Percentiles rank a stretch among this genome's conserved stretches.
phyloP scores from a whole-genome alignment of 148 eudicot species.

The Fagopyrum homotropicum region DNA sequence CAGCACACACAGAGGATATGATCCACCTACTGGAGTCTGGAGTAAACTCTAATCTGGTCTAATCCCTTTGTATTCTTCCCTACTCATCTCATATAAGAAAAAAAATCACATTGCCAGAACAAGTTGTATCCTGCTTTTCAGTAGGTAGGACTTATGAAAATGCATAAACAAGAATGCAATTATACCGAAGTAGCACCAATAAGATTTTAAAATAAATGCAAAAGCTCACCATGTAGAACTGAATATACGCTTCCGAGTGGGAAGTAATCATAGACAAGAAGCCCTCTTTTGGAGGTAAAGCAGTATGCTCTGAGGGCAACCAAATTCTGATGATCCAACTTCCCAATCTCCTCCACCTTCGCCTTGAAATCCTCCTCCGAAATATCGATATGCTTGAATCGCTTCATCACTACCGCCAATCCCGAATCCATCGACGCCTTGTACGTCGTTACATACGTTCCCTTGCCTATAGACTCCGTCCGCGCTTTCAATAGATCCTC shows the following conservation, averaged over 20 bases:
- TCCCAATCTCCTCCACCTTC: constrained; percentile 67
- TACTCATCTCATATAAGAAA: no score
- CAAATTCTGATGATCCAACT: constrained; percentile 74
- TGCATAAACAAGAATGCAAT: no score
- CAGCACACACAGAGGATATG: no score
- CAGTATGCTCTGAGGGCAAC: constrained; percentile 83
- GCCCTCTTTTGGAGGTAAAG: constrained; percentile 68
- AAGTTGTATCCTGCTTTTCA: no score
- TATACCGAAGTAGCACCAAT: no score
- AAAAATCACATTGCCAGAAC: no score
- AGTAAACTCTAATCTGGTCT: no score
- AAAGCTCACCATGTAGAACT: constrained; percentile 61
- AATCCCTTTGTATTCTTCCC: no score
- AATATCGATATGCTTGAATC: constrained; percentile 68
- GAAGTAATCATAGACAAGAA: constrained; percentile 83
- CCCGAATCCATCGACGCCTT: constrained; percentile 81
- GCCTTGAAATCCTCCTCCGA: constrained; percentile 60
- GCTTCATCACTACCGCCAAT: constrained; percentile 66
- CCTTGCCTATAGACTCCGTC: constrained; percentile 88
- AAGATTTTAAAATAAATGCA: background rate
- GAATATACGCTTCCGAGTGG: constrained; percentile 89
- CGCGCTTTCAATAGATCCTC: constrained; percentile 83
- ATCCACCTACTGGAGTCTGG: no score
- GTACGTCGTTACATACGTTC: constrained; percentile 82
- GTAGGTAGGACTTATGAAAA: no score